These are phyloP conservation scores for Blastobotrys serpentis DNA, from an alignment of 1,139 yeast species.

Conservation along the genomic window DNA sequence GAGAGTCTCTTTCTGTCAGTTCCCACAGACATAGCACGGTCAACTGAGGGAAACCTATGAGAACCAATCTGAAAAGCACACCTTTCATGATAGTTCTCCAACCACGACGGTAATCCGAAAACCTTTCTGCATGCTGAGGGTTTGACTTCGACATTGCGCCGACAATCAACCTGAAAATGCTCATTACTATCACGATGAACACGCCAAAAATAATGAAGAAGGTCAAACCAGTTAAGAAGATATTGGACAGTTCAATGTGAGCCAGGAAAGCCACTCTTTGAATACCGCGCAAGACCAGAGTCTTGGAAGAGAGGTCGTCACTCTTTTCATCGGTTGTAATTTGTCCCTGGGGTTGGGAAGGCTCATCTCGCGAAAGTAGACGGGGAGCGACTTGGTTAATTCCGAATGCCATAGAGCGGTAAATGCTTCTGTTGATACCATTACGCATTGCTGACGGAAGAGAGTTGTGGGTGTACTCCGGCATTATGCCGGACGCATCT, in stretches of 20 bases:
- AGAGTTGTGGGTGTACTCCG: constrained; percentile 21
- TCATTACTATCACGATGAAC: constrained; percentile 61
- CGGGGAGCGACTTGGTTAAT: constrained; percentile 14
- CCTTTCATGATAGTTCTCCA: constrained; percentile 86
- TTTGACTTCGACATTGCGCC: constrained; percentile 67
- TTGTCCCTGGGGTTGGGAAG: constrained; percentile 41
- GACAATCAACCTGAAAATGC: constrained; percentile 68
- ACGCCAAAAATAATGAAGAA: constrained; percentile 77
- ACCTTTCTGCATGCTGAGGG: constrained; percentile 57
- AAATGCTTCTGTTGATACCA: constrained; percentile 23
- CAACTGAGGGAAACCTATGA: constrained; percentile 83
- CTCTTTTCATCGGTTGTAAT: constrained; percentile 70
- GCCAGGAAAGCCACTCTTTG: constrained; percentile 88
- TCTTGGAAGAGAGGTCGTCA: constrained; percentile 54
- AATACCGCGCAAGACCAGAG: constrained; percentile 82
- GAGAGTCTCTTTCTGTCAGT: constrained; percentile 76
- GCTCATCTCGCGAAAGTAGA: constrained; percentile 19
- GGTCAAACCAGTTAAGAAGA: constrained; percentile 83
- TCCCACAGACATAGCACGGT: constrained; percentile 87
- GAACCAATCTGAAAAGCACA: constrained; percentile 74
- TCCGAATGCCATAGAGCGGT: constrained; percentile 23
- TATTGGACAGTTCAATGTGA: constrained; percentile 76
- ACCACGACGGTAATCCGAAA: constrained; percentile 73
- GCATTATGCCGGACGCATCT: constrained; percentile 25
- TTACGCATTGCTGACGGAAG: constrained; percentile 29